Evolutionary conservation across 2,329 filamentous ascomycete species (phyloP).

Genomic region (Aspergillus candidus): DNA sequence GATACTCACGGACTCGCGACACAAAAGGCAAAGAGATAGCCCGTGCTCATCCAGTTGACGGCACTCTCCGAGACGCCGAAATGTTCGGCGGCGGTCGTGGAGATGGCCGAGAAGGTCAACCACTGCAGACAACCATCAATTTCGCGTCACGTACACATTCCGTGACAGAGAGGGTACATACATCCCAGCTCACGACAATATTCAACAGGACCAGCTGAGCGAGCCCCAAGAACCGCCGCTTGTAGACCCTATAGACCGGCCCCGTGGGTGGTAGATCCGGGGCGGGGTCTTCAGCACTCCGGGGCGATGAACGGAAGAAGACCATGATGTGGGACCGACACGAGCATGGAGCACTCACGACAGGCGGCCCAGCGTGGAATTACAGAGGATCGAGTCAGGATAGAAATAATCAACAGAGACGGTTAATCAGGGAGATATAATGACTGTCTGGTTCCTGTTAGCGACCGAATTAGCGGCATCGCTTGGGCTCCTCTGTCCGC

Average conservation of each 20-base stretch:
- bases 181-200: constrained; percentile 91
- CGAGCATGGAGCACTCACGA: not conserved
- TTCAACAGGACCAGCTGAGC: constrained; percentile 80
- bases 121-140: constrained; percentile 51
- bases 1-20: constrained; percentile 57
- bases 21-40: constrained; percentile 79
- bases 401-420: too few species aligned
- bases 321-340: not conserved
- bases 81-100: constrained; percentile 65
- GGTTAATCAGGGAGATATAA: not conserved
- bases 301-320: not conserved
- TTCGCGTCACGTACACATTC: not conserved
- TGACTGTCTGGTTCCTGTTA: not conserved
- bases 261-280: constrained; percentile 12
- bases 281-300: not conserved
- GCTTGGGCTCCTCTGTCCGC: too few species aligned
- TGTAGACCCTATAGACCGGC: constrained; percentile 58
- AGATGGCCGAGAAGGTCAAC: constrained; percentile 86
- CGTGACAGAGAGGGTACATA: constrained; percentile 43
- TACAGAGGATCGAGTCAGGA: not conserved
- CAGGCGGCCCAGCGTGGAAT: not conserved
- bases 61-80: constrained; percentile 67
- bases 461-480: too few species aligned
- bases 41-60: constrained; percentile 91
- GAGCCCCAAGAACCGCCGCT: constrained; percentile 82